Percentiles rank a stretch among this genome's conserved stretches.
These are phyloP conservation scores for Kodamaea leandrae DNA, from an alignment of 805 yeast genomes.

Conservation along the genomic window DNA sequence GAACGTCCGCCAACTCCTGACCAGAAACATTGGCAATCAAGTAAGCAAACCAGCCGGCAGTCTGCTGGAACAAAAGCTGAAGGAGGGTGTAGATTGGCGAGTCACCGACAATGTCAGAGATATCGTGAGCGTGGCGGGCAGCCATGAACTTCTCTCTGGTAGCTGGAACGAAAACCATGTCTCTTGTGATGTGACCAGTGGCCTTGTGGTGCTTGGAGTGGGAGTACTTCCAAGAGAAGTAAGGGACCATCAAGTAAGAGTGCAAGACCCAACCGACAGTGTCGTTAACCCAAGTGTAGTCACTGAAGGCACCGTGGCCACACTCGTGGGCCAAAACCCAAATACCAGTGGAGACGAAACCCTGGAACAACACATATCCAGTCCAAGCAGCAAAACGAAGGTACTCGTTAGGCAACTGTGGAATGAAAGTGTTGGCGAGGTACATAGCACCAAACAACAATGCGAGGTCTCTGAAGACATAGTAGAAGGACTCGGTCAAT, in stretches of 20 bases:
- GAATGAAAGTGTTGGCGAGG: slow-evolving; percentile 54
- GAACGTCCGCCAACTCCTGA: slow-evolving; percentile 51
- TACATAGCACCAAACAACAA: slow-evolving; percentile 49
- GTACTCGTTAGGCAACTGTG: slow-evolving; percentile 27
- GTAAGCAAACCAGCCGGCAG: slow-evolving; percentile 74
- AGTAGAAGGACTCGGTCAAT: slow-evolving; percentile 51
- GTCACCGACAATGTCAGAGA: slow-evolving; percentile 65
- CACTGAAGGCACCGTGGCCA: slow-evolving; percentile 85
- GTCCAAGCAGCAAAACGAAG: slow-evolving; percentile 43
- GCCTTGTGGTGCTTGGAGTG: slow-evolving; percentile 91
- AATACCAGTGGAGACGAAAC: slow-evolving; percentile 56
- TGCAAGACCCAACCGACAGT: slow-evolving; percentile 81
- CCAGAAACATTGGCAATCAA: slow-evolving; percentile 73
- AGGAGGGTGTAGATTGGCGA: slow-evolving; percentile 66
- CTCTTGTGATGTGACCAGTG: slow-evolving; percentile 78
- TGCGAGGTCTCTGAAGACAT: slow-evolving; percentile 65
- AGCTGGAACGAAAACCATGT: slow-evolving; percentile 81
- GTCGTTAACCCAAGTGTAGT: slow-evolving; percentile 70
- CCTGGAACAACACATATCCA: slow-evolving; percentile 34
- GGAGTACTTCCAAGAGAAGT: slow-evolving; percentile 81
- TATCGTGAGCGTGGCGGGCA: slow-evolving; percentile 33
- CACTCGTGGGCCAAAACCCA: slow-evolving; percentile 92
- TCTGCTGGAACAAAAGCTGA: slow-evolving; percentile 61
- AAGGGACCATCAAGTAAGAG: slow-evolving; percentile 76
- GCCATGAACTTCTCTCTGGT: slow-evolving; percentile 56